phyloP scores from a whole-genome alignment of 139 green algal species.

The Micractinium sp. region DNA sequence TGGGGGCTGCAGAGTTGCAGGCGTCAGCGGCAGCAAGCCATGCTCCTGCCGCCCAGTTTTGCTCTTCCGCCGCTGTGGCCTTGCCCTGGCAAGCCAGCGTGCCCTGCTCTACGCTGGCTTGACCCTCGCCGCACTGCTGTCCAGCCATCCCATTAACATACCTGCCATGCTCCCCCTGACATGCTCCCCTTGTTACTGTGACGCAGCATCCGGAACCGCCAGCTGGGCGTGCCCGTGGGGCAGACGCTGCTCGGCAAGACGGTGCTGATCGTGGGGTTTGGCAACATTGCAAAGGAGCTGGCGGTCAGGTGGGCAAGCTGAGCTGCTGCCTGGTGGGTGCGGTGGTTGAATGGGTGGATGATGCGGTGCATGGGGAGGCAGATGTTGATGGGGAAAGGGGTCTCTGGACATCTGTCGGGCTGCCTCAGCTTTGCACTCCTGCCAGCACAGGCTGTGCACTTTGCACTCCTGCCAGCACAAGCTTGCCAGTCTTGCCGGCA shows the following conservation, averaged over 20 bases:
- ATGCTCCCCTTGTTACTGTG: background rate
- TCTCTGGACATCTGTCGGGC: no score
- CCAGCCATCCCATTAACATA: background rate
- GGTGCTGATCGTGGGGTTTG: constrained; percentile 60
- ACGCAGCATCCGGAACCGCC: constrained; percentile 32
- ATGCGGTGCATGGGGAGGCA: no score
- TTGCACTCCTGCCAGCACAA: no score
- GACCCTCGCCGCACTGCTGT: background rate
- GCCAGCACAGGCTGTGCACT: no score
- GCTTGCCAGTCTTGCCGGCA: background rate
- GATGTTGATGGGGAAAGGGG: background rate
- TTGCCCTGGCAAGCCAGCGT: no score
- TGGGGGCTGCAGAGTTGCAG: background rate
- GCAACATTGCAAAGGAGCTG: constrained; percentile 65
- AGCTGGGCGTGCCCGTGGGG: constrained; percentile 53
- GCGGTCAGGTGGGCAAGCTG: constrained; percentile 39
- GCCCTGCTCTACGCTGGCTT: background rate
- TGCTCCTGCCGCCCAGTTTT: background rate
- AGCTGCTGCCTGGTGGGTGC: no score
- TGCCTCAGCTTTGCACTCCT: background rate
- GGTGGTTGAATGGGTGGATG: no score
- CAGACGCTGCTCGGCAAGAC: constrained; percentile 49
- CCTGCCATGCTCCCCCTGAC: background rate
- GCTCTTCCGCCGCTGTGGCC: no score
- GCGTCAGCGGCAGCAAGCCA: background rate